Percentiles rank a stretch among this genome's conserved stretches.
These are phyloP conservation scores for Diospyros kaki DNA, from an alignment of 148 eudicot species.

Conservation along the genomic window DNA sequence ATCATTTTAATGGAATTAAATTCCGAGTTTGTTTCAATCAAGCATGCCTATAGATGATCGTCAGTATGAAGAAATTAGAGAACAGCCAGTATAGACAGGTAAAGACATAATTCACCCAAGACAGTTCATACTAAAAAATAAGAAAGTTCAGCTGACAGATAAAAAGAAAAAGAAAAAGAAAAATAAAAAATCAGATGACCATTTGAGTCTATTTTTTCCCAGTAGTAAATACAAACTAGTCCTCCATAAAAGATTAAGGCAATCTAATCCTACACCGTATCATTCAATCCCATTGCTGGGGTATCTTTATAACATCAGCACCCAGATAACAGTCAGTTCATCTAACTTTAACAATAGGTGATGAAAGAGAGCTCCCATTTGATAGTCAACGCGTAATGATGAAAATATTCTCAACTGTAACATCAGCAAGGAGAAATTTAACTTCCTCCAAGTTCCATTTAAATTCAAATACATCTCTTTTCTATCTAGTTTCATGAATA, in stretches of 20 bases:
- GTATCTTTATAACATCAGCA: background rate
- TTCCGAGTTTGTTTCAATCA: no score
- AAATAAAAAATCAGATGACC: background rate
- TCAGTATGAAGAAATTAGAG: background rate
- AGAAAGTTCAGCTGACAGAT: background rate
- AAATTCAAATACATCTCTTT: background rate
- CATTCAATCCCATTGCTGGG: background rate
- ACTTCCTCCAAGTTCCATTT: background rate
- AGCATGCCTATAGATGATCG: background rate
- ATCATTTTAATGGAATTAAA: background rate
- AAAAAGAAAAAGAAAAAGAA: background rate
- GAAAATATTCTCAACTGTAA: no score
- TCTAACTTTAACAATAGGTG: no score
- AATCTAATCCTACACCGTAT: background rate
- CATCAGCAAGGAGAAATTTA: background rate
- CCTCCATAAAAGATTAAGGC: background rate
- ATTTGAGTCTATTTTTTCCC: background rate
- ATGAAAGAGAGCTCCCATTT: no score
- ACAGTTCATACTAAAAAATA: background rate
- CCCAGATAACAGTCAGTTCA: no score
- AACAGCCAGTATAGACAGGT: slow-evolving; percentile 4
- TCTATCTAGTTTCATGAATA: background rate
- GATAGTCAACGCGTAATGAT: no score
- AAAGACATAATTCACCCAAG: background rate
- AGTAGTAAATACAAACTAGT: slow-evolving; percentile 1